These are phyloP conservation scores for Furculomyces boomerangus DNA, from an alignment of 371 early-diverging fungal genomes.

Conservation along the genomic window DNA sequence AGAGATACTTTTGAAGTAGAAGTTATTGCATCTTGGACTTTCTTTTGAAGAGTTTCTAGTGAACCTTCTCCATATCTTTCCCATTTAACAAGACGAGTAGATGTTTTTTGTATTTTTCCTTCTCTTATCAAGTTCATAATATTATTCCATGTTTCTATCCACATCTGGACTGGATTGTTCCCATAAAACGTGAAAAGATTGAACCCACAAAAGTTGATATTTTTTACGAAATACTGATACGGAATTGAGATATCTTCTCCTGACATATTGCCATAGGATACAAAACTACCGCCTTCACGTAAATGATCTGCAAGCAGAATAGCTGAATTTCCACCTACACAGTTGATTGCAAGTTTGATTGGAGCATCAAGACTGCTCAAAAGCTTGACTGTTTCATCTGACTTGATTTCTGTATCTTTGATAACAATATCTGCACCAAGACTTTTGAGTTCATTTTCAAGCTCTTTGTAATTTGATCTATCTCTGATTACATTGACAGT, in stretches of 20 bases:
- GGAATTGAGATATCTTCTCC: constrained; percentile 36
- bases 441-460: constrained; percentile 30
- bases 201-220: constrained; percentile 60
- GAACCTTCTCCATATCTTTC: no score
- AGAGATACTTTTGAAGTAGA: no score
- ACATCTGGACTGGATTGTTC: constrained; percentile 5
- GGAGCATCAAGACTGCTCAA: constrained; percentile 18
- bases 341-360: constrained; percentile 63
- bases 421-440: constrained; percentile 69
- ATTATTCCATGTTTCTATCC: constrained; percentile 13
- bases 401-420: constrained; percentile 34
- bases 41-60: no score
- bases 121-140: constrained; percentile 7
- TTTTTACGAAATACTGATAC: constrained; percentile 71
- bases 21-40: no score
- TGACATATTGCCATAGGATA: constrained; percentile 85
- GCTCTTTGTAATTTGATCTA: constrained; percentile 39
- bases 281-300: constrained; percentile 7
- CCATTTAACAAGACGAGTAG: no score
- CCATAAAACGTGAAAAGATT: constrained; percentile 84
- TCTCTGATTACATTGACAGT: constrained; percentile 82
- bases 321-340: constrained; percentile 76
- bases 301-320: constrained; percentile 53
- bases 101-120: neutral
- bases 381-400: constrained; percentile 15